phyloP scores from a whole-genome alignment of 306 rosid genomes.

The Gastrolobium bilobum region DNA sequence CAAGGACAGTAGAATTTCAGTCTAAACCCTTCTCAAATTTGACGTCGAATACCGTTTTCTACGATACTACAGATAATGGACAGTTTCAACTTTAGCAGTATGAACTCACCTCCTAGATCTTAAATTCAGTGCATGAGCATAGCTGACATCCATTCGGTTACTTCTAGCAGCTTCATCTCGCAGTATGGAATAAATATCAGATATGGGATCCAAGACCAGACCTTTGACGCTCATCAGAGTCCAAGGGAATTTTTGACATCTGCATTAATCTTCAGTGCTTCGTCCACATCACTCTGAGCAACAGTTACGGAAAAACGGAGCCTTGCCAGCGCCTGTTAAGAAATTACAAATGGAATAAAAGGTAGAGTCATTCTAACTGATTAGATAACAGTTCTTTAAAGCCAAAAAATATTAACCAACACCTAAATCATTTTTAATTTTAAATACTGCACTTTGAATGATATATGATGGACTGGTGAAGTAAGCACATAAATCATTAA shows the following conservation, averaged over 20 bases:
- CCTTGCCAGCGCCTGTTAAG: slow-evolving; percentile 87
- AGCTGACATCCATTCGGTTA: slow-evolving; percentile 80
- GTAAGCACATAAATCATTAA: slow-evolving; percentile 1
- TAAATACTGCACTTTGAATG: background rate
- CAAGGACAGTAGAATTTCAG: no score
- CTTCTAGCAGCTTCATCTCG: slow-evolving; percentile 93
- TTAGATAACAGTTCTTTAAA: slow-evolving; percentile 11
- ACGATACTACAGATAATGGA: slow-evolving; percentile 18
- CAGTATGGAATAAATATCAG: slow-evolving; percentile 93
- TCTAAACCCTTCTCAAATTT: background rate
- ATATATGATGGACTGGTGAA: slow-evolving; percentile 9
- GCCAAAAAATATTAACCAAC: background rate
- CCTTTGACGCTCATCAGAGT: slow-evolving; percentile 92
- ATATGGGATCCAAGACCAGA: slow-evolving; percentile 96
- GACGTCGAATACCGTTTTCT: background rate
- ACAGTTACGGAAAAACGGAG: slow-evolving; percentile 87
- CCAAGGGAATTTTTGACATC: slow-evolving; percentile 95
- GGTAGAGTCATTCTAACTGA: slow-evolving; percentile 18
- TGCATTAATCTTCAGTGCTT: slow-evolving; percentile 97
- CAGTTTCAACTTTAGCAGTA: slow-evolving; percentile 26
- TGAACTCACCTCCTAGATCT: slow-evolving; percentile 87
- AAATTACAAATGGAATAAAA: slow-evolving; percentile 35
- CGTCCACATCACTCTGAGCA: slow-evolving; percentile 98
- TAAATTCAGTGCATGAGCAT: slow-evolving; percentile 92
- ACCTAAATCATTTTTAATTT: slow-evolving; percentile 20